Evolutionary conservation across 108 stramenopile species (phyloP).

Genomic region (Bacterosira constricta): DNA sequence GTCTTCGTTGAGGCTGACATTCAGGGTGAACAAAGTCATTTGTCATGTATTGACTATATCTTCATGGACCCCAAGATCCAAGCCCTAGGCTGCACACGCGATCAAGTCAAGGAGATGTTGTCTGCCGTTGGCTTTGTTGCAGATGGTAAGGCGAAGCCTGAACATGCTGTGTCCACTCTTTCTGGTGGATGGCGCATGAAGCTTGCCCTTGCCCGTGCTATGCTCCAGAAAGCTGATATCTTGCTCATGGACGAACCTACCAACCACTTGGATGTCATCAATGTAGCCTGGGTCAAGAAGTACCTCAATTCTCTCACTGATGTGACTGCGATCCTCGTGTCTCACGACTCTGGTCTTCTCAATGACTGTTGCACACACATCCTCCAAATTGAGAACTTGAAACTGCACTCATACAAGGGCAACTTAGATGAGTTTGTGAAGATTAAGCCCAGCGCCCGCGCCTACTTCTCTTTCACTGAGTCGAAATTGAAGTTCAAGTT

Average conservation of each 20-base stretch:
- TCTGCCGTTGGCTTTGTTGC: constrained; percentile 95
- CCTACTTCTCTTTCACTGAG: constrained; percentile 95
- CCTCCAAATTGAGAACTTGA: constrained; percentile 96
- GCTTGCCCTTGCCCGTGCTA: constrained; percentile 97
- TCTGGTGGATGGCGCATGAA: constrained; percentile 99
- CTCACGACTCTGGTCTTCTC: constrained; percentile 98
- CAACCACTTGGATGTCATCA: constrained; percentile 99
- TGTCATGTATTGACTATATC: constrained; percentile 97
- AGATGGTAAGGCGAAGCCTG: constrained; percentile 96
- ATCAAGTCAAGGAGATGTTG: constrained; percentile 89
- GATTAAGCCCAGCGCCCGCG: constrained; percentile 93
- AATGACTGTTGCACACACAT: constrained; percentile 99
- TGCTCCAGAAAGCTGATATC: constrained; percentile 99
- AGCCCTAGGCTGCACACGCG: constrained; percentile 74
- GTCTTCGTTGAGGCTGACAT: constrained; percentile 99
- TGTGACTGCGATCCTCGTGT: constrained; percentile 98
- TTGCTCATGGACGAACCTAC: constrained; percentile 99
- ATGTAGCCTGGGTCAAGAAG: constrained; percentile 99
- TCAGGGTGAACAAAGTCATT: constrained; percentile 96
- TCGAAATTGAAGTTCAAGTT: constrained; percentile 97
- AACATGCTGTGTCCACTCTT: constrained; percentile 96
- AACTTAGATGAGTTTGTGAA: constrained; percentile 99
- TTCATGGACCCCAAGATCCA: constrained; percentile 89
- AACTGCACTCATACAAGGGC: constrained; percentile 96
- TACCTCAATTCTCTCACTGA: constrained; percentile 96